Conservation (phyloP, 2,329 filamentous ascomycete genomes). For the Allantophomopsis lycopodina region DNA sequence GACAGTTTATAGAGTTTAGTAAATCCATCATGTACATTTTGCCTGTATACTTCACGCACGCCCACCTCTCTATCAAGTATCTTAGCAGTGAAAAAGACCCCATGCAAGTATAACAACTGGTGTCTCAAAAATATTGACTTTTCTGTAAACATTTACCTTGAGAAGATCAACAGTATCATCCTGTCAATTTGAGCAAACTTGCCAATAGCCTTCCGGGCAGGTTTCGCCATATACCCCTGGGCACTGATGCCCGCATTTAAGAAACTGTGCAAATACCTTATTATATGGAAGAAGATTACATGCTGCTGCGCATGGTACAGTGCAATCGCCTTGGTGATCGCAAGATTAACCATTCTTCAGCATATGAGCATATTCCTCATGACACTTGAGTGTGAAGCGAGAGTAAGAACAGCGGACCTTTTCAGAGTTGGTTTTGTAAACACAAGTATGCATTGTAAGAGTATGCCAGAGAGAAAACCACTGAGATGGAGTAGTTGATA, state of each 20-base stretch:
- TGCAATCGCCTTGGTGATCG: slow-evolving; percentile 5
- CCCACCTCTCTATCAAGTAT: slow-evolving; percentile 47
- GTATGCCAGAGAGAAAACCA: too few relatives aligned
- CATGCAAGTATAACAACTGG: slow-evolving; percentile 50
- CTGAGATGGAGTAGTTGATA: too few relatives aligned
- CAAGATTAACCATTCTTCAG: slow-evolving; percentile 7
- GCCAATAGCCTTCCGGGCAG: slow-evolving; percentile 5
- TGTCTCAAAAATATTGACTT: slow-evolving; percentile 41
- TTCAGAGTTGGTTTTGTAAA: too few relatives aligned
- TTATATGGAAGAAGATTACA: slow-evolving; percentile 7
- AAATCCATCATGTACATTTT: slow-evolving; percentile 13
- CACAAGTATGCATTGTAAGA: too few relatives aligned
- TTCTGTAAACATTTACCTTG: slow-evolving; percentile 34
- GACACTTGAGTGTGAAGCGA: slow-evolving; percentile 6
- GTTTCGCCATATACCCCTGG: slow-evolving; percentile 8
- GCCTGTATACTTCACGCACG: slow-evolving; percentile 24
- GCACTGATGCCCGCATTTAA: slow-evolving; percentile 9
- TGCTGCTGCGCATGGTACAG: slow-evolving; percentile 8
- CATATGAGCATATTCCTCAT: slow-evolving; percentile 6
- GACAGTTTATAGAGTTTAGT: slow-evolving; percentile 15
- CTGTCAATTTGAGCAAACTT: slow-evolving; percentile 27
- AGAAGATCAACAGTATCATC: slow-evolving; percentile 41
- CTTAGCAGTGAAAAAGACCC: slow-evolving; percentile 39
- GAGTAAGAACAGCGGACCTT: slow-evolving; percentile 4
- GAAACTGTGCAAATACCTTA: slow-evolving; percentile 4